Evolutionary conservation across 129 eudicot genomes (phyloP), one percentile per base, ranked within the genome.

Genomic region (Cynara cardunculus): DNA sequence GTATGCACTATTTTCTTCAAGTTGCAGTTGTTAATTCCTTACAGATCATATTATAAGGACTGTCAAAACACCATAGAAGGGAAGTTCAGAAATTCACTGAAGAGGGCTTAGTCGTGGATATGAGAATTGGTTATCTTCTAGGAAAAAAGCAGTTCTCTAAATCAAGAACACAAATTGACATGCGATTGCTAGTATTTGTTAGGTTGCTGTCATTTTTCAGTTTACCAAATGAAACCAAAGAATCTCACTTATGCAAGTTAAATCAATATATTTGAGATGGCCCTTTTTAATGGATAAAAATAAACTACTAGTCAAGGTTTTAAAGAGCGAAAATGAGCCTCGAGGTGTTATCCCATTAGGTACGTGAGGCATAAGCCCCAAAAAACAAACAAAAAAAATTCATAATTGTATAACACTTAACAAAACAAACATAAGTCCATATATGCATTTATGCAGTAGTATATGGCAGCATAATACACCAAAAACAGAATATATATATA

Each of bases 1-100:
- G 99, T 93, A 31, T 79, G 85, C 41, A 22, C 5, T 70, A 46
- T 53, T 75, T 71, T 44, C 71, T 31, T 22, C n/a, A 18, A 19
- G 69, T 64, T 19, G 69, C 69, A 3, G 24, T 66, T 59, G 65
- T 22, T 69, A 21, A 61, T 53, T 5, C 72, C 4, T 12, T 75
- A 75, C 19, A 5, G 6, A 66, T 75, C 44, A 67, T 46, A 66
- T 68, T 13, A 66, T 30, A 28, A 74, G 26, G 21, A 68, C 44
- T 31, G 21, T 44, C 34, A 64, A 73, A 73, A 27, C 24, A 41
- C 11, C 75, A 53, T 28, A 70, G 35, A 59, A 53, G 19, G 66
- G 25, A 64, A 44, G 18, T 81, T 31, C 76, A 49, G 22, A 68
- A 27, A 69, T 14, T 78, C 37, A 56, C 53, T 30, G 19, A 74